Evolutionary conservation across 2,329 filamentous ascomycete species (phyloP).

Genomic region (Ramularia endophylla): DNA sequence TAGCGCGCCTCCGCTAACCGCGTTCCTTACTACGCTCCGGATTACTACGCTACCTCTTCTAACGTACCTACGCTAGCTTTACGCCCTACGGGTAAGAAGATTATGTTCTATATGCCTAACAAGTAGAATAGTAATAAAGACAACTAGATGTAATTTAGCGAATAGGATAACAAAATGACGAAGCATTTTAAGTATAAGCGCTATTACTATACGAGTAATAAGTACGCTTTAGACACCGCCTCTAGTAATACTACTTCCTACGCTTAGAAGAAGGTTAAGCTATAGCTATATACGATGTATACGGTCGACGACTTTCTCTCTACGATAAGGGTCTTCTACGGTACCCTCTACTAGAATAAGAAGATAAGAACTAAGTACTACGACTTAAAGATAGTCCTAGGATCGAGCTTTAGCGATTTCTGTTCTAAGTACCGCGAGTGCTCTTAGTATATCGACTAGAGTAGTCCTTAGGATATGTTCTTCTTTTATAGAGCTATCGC

Average conservation of each 20-base stretch:
- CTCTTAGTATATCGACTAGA: background rate
- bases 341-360: background rate
- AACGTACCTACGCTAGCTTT: too few species aligned
- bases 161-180: background rate
- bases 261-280: background rate
- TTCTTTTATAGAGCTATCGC: background rate
- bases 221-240: too few species aligned
- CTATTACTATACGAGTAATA: too few species aligned
- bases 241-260: background rate
- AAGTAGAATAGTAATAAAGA: background rate
- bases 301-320: background rate
- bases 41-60: too few species aligned
- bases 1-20: too few species aligned
- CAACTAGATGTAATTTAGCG: background rate
- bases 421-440: background rate
- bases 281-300: background rate
- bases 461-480: background rate
- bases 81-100: too few species aligned
- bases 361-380: background rate
- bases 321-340: background rate
- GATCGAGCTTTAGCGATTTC: background rate
- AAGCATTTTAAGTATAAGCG: too few species aligned
- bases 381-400: background rate
- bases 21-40: too few species aligned
- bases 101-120: background rate